A percentile compares a stretch with the other conserved stretches of the same genome.
These are phyloP conservation scores for Sarocladium brachiariae DNA, from an alignment of 2,329 filamentous ascomycete genomes.

Conservation along the genomic window DNA sequence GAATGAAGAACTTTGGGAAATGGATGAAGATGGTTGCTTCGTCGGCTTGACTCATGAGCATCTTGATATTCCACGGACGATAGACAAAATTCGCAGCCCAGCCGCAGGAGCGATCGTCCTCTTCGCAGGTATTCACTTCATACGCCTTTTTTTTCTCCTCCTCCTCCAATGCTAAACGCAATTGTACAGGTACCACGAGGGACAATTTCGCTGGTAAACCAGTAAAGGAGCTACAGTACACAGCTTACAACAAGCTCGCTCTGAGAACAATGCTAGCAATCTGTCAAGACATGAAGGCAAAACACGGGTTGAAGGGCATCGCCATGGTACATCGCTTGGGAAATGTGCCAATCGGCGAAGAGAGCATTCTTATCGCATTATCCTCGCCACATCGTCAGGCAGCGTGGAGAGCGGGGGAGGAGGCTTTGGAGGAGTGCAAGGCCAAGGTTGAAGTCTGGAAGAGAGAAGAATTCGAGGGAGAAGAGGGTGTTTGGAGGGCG, in stretches of 20 bases:
- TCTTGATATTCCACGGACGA: constrained; percentile 50
- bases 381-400: constrained; percentile 75
- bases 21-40: constrained; percentile 47
- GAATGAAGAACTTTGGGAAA: constrained; percentile 28
- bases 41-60: constrained; percentile 60
- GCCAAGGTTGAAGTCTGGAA: constrained; percentile 92
- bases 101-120: constrained; percentile 70
- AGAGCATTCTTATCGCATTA: constrained; percentile 86
- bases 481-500: constrained; percentile 77
- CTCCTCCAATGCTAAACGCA: not conserved
- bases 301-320: constrained; percentile 64
- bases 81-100: constrained; percentile 63
- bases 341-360: constrained; percentile 79
- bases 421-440: constrained; percentile 83
- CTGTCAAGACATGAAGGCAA: constrained; percentile 45
- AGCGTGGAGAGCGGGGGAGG: constrained; percentile 83
- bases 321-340: constrained; percentile 81
- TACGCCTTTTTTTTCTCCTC: not conserved
- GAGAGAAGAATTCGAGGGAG: constrained; percentile 75
- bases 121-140: constrained; percentile 54
- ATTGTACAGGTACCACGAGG: constrained; percentile 59
- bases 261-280: constrained; percentile 63
- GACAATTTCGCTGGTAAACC: constrained; percentile 65
- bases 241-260: constrained; percentile 64
- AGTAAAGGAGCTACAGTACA: constrained; percentile 71